phyloP scores from a whole-genome alignment of 805 yeast species.

The Saccharomycopsis malanga region DNA sequence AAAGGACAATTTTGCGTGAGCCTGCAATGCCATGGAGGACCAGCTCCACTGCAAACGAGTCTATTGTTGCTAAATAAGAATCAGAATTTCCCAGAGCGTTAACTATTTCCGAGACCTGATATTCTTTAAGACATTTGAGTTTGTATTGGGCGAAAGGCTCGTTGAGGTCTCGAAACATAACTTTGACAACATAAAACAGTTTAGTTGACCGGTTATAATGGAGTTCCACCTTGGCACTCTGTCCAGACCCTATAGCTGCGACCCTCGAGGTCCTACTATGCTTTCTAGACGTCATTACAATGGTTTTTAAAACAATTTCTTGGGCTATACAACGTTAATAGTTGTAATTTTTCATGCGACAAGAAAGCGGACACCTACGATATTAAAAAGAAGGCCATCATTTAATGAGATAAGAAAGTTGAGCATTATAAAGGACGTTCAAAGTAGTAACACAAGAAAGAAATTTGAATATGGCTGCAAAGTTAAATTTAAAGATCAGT shows the following conservation, averaged over 20 bases:
- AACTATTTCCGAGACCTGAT: neutral
- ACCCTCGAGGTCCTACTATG: too few species aligned
- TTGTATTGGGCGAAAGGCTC: slow-evolving; percentile 2
- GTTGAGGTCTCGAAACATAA: neutral
- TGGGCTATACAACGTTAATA: too few species aligned
- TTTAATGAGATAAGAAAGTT: too few species aligned
- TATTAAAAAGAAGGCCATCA: too few species aligned
- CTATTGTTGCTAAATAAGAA: slow-evolving; percentile 1
- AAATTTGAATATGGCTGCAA: too few species aligned
- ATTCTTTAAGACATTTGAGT: slow-evolving; percentile 4
- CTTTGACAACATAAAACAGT: neutral
- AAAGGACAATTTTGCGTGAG: neutral
- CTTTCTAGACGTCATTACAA: too few species aligned
- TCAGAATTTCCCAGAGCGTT: neutral
- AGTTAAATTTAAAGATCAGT: too few species aligned
- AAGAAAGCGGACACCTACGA: too few species aligned
- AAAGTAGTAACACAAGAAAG: too few species aligned
- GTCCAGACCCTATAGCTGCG: slow-evolving; percentile 13
- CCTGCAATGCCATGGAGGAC: neutral
- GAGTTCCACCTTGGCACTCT: slow-evolving; percentile 12
- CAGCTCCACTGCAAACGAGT: neutral
- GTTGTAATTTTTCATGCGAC: too few species aligned
- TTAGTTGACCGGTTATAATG: neutral
- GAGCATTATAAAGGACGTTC: too few species aligned
- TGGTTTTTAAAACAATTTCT: too few species aligned